These are phyloP conservation scores for Diatrype stigma DNA, from an alignment of 2,329 filamentous ascomycete genomes.

Conservation along the genomic window DNA sequence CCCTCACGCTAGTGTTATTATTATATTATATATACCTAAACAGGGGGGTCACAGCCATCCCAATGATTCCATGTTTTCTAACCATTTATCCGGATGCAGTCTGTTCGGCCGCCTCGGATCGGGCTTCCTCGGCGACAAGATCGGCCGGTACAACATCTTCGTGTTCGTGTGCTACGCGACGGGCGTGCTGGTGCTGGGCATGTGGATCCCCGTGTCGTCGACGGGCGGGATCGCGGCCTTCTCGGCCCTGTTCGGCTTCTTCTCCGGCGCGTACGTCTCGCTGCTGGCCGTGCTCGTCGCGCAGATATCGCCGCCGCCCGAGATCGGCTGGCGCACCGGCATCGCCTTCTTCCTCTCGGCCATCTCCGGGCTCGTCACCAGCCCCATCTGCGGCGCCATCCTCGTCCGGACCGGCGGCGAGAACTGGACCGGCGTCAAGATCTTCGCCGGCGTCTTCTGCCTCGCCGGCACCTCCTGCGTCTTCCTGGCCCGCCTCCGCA, in stretches of 20 bases:
- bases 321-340: constrained; percentile 50
- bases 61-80: neutral
- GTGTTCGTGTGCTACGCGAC: constrained; percentile 38
- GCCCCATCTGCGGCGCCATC: constrained; percentile 42
- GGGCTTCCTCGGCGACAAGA: constrained; percentile 8
- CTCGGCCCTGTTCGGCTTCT: constrained; percentile 19
- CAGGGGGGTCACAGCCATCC: too few species aligned
- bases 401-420: constrained; percentile 1
- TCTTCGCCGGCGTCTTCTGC: constrained; percentile 5
- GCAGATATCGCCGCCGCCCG: constrained; percentile 47
- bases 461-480: constrained; percentile 3
- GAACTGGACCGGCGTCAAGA: constrained; percentile 6
- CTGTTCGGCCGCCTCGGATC: constrained; percentile 5
- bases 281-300: constrained; percentile 16
- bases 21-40: too few species aligned
- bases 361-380: constrained; percentile 47
- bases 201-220: constrained; percentile 26
- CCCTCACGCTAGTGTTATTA: too few species aligned
- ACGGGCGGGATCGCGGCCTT: constrained; percentile 14
- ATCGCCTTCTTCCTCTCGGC: constrained; percentile 46
- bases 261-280: constrained; percentile 20
- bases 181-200: constrained; percentile 15
- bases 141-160: constrained; percentile 14
- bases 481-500: neutral
- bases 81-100: neutral